Evolutionary conservation across 805 yeast genomes (phyloP).

Genomic region (Cyberlindnera meyerae): DNA sequence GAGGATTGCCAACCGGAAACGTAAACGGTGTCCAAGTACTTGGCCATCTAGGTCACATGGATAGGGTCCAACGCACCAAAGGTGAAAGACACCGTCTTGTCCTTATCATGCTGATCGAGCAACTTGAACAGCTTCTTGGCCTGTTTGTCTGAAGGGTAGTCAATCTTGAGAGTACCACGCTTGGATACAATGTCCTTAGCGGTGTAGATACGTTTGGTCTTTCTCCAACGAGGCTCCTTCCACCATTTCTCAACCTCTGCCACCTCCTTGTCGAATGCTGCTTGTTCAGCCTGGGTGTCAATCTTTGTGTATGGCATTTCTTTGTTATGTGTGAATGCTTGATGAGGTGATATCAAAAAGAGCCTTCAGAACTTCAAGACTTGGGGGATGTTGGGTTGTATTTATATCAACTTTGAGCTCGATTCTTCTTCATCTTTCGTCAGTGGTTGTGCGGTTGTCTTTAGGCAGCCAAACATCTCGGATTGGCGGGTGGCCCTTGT

Average conservation of each 20-base stretch:
- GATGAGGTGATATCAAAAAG: not conserved
- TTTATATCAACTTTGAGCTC: too few species aligned
- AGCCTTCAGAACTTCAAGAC: not conserved
- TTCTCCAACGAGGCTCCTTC: constrained; percentile 87
- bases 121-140: constrained; percentile 76
- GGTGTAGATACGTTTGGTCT: constrained; percentile 81
- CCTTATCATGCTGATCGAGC: constrained; percentile 64
- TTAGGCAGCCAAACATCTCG: too few species aligned
- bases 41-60: constrained; percentile 95
- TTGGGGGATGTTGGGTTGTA: not conserved
- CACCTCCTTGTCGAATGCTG: constrained; percentile 43
- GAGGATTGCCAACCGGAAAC: constrained; percentile 99
- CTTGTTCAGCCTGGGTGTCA: constrained; percentile 20
- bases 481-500: too few species aligned
- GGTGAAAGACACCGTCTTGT: constrained; percentile 77
- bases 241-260: constrained; percentile 83
- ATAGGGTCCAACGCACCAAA: constrained; percentile 96
- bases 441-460: not conserved
- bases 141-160: constrained; percentile 73
- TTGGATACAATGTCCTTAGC: constrained; percentile 86
- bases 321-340: too few species aligned
- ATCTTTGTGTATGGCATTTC: constrained; percentile 18
- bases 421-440: not conserved
- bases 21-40: constrained; percentile 85
- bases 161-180: constrained; percentile 72